phyloP scores from a whole-genome alignment of 768 basidiomycete species.

The Xerocomus brunneocitrinus region DNA sequence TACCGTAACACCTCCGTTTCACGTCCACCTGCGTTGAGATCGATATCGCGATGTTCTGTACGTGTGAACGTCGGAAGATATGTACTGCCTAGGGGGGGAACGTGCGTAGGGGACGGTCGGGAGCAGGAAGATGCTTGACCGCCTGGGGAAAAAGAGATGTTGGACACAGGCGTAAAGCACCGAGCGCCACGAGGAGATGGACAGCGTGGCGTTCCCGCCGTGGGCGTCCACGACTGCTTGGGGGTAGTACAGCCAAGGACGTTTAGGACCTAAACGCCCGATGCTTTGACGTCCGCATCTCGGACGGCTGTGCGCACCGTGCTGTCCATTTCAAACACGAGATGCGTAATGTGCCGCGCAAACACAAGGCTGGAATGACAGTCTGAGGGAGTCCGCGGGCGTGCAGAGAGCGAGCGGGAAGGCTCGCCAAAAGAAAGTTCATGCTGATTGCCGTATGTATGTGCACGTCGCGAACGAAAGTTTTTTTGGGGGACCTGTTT shows the following conservation, averaged over 20 bases:
- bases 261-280: neutral
- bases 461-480: no score
- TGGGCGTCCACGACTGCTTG: no score
- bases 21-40: no score
- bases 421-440: no score
- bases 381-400: neutral
- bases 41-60: slow-evolving; percentile 1
- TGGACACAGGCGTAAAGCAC: neutral
- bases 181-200: slow-evolving; percentile 8
- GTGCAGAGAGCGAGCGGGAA: no score
- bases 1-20: no score
- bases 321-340: no score
- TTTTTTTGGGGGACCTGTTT: no score
- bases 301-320: neutral
- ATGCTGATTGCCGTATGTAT: no score
- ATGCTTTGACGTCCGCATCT: slow-evolving; percentile 2
- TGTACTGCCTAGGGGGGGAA: slow-evolving; percentile 1
- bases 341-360: no score
- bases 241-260: no score
- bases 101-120: slow-evolving; percentile 2
- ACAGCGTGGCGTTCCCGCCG: neutral
- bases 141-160: no score
- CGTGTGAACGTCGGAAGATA: slow-evolving; percentile 17
- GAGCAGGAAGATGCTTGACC: neutral
- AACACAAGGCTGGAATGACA: slow-evolving; percentile 4